Evolutionary conservation across 306 rosid genomes (phyloP), one percentile per base, ranked within the genome.

Genomic region (Vicia villosa): DNA sequence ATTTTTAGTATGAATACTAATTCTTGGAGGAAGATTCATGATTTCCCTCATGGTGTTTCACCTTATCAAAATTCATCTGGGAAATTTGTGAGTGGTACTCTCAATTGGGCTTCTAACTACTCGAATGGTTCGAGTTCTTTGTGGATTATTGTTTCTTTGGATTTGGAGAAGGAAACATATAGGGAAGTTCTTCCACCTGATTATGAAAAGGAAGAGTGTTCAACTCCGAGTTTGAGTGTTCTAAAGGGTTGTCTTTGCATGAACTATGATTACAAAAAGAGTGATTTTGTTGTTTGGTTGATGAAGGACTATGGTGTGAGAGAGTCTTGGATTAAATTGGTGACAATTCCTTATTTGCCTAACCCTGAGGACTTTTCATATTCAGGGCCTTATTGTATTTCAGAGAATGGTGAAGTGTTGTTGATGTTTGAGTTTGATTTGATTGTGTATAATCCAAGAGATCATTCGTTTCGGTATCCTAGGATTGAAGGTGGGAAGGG

Each of bases 391-490:
- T 79, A 71, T 22, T 82, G 64, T 38, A n/a, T 79, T 32, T 66
- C 86, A 67, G 79, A 79, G 63, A 72, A 75, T 16, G 83, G 83
- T 47, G 76, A 79, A 72, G 78, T 82, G 20, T 26, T 82, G 61
- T 47, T 79, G 6, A 82, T 82, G 86, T 82, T 82, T 79, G 86
- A 82, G 68, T 82, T 82, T 82, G 86, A 82, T 69, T 72, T 82
- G 77, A 67, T 82, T 54, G 30, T 82, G 32, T 75, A 79, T 71
- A 66, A 82, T 54, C 83, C 76, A 13, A 82, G 74, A 41, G 77
- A 67, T 1, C 55, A 40, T 17, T 75, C 81, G 1, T 82, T 79
- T 42, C 79, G 56, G 81, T 75, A 54, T 63, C 86, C 86, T 9
- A 71, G 65, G 79, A 75, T 79, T 79, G 74, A 82, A 80, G 63